Percentiles rank a stretch among this genome's conserved stretches.
phyloP scores from a whole-genome alignment of 345 rosid genomes.

The Eucalyptus grandis region DNA sequence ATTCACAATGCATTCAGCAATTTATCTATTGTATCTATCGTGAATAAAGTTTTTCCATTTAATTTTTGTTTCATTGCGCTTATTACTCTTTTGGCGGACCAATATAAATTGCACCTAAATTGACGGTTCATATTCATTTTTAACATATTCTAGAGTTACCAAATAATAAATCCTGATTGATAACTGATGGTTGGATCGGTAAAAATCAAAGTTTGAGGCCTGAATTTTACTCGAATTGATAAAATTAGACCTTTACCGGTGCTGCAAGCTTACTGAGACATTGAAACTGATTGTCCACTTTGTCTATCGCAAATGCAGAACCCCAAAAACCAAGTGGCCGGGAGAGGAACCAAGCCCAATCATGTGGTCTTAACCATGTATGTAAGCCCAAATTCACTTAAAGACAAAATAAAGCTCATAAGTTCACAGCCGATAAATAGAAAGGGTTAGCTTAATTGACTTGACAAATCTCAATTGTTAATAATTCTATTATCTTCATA shows the following conservation, averaged over 20 bases:
- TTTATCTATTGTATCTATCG: not conserved
- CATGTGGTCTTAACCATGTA: not conserved
- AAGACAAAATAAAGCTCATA: not conserved
- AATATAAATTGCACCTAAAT: not conserved
- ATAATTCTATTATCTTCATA: not conserved
- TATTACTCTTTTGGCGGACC: not conserved
- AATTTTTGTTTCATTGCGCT: not conserved
- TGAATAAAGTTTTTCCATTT: not conserved
- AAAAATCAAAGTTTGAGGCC: not conserved
- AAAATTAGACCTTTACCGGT: not conserved
- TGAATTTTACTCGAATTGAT: not conserved
- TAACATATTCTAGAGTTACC: not conserved
- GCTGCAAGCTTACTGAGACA: not conserved
- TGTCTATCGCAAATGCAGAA: not conserved
- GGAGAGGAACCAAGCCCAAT: not conserved
- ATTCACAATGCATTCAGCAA: not conserved
- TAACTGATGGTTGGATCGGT: not conserved
- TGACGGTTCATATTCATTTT: not conserved
- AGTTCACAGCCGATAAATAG: not conserved
- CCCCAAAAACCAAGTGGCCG: not conserved
- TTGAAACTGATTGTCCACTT: not conserved
- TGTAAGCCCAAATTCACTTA: not conserved
- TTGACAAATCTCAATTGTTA: not conserved
- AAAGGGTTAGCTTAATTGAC: not conserved
- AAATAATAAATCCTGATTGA: not conserved